phyloP scores from a whole-genome alignment of 2,329 filamentous ascomycete genomes.

The Xylaria sp. region DNA sequence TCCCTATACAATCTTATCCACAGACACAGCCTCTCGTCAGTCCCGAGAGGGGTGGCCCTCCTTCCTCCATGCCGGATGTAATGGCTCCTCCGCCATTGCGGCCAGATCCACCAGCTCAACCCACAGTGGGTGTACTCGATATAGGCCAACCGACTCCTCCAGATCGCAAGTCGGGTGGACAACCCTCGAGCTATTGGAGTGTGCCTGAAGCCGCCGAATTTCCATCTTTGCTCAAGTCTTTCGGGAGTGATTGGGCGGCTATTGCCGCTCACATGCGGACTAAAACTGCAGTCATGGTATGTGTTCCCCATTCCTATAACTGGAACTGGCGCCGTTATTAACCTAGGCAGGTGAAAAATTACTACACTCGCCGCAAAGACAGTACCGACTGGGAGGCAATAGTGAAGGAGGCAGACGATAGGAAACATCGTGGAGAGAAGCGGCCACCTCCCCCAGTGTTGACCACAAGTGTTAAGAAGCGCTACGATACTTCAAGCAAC shows the following conservation, averaged over 20 bases:
- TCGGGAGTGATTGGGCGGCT: constrained; percentile 80
- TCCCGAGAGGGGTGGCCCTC: constrained; percentile 43
- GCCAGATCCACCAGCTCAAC: constrained; percentile 63
- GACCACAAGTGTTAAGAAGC: constrained; percentile 61
- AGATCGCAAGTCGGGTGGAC: constrained; percentile 64
- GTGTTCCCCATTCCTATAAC: constrained; percentile 41
- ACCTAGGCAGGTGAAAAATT: constrained; percentile 70
- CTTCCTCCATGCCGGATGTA: constrained; percentile 59
- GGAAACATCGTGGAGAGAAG: constrained; percentile 65
- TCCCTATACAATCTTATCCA: constrained; percentile 48
- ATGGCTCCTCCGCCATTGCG: constrained; percentile 67
- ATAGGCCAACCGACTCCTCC: constrained; percentile 55
- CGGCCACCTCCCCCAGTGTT: constrained; percentile 69
- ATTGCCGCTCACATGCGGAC: constrained; percentile 84
- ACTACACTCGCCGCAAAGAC: constrained; percentile 71
- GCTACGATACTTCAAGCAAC: constrained; percentile 58
- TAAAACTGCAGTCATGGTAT: constrained; percentile 87
- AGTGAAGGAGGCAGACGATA: constrained; percentile 68
- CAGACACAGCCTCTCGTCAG: constrained; percentile 44
- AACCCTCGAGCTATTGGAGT: constrained; percentile 87
- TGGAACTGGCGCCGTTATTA: constrained; percentile 35
- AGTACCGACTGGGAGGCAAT: constrained; percentile 70
- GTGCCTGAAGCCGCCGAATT: constrained; percentile 84
- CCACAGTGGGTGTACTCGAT: constrained; percentile 63
- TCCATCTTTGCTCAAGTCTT: constrained; percentile 74